phyloP scores from a whole-genome alignment of 2,329 filamentous ascomycete genomes.

The Eutypa lata region DNA sequence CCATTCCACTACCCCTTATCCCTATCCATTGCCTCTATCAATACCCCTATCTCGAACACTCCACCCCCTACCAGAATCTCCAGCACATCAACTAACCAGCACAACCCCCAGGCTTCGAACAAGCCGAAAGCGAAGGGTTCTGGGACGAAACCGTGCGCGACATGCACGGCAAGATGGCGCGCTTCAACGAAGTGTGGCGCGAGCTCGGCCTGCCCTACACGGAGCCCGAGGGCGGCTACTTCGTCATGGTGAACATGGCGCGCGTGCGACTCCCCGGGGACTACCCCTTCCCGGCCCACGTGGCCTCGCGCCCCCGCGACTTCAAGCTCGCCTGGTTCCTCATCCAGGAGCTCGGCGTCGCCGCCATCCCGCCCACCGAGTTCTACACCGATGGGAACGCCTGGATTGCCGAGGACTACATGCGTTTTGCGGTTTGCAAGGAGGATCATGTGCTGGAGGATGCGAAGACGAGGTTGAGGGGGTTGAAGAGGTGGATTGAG shows the following conservation, averaged over 20 bases:
- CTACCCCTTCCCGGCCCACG: slow-evolving; percentile 87
- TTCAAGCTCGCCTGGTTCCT: slow-evolving; percentile 96
- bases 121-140: slow-evolving; percentile 81
- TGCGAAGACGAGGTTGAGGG: slow-evolving; percentile 72
- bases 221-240: slow-evolving; percentile 94
- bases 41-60: too few species aligned
- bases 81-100: slow-evolving; percentile 1
- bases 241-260: slow-evolving; percentile 89
- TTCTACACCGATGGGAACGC: slow-evolving; percentile 88
- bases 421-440: slow-evolving; percentile 96
- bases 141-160: slow-evolving; percentile 81
- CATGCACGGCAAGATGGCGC: slow-evolving; percentile 85
- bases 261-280: slow-evolving; percentile 79
- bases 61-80: too few species aligned
- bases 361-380: slow-evolving; percentile 93
- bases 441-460: slow-evolving; percentile 78
- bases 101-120: slow-evolving; percentile 64
- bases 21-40: background rate
- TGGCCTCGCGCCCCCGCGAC: slow-evolving; percentile 80
- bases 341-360: slow-evolving; percentile 93
- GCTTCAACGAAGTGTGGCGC: slow-evolving; percentile 78
- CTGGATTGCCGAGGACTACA: slow-evolving; percentile 85
- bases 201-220: slow-evolving; percentile 79
- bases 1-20: background rate
- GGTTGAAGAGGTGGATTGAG: slow-evolving; percentile 68